Base-by-base conservation (phyloP, 768 basidiomycete species). In the Leccinum rimulosum region DNA sequence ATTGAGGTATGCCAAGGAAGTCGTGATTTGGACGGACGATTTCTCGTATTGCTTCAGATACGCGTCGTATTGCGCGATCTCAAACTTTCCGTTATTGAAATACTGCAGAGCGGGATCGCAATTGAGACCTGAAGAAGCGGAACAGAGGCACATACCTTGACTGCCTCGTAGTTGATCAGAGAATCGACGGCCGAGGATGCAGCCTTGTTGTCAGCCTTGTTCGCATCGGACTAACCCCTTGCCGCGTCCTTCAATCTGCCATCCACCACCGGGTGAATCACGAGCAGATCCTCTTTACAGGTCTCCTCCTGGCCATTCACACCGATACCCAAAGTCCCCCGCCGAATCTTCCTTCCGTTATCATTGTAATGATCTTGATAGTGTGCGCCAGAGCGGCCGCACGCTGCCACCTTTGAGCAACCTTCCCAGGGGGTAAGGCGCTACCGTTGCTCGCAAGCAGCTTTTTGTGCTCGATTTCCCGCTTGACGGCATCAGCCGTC, bases 141-240 rank as follows among this genome's bases (percentile, higher is more conserved):
- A 55, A 35, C 1, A 31, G 3, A n/a, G 14, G 14, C 2, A 43
- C 68, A 15, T 61, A 95, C 95, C 83, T 98, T 99, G 68, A 99
- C 97, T 3, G 97, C 97, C 71, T 99, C 97, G 67, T 93, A 98
- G 69, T 99, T 99, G 72, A 99, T 96, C 48, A 99, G 77, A 0
- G 95, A 93, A 70, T 99, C 97, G 3, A 98, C 93, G 3, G 93
- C 92, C 2, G 90, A 84, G 0, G 93, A 91, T 0, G 96, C 97
- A 17, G 96, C 95, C 69, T 90, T 91, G 74, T 99, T 98, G 65
- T 99, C 97, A 0, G 97, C 97, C 58, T 89, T 83, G 74, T 99
- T 99, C 0, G 96, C 97, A 61, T 97, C 84, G 22, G 22, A 22
- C 22, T 22, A 22, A 22, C 22, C 22, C 22, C 22, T 22, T 22